Percentiles rank a stretch among this genome's conserved stretches.
phyloP scores from a whole-genome alignment of 208 protist species.

The Lotmaria passim region DNA sequence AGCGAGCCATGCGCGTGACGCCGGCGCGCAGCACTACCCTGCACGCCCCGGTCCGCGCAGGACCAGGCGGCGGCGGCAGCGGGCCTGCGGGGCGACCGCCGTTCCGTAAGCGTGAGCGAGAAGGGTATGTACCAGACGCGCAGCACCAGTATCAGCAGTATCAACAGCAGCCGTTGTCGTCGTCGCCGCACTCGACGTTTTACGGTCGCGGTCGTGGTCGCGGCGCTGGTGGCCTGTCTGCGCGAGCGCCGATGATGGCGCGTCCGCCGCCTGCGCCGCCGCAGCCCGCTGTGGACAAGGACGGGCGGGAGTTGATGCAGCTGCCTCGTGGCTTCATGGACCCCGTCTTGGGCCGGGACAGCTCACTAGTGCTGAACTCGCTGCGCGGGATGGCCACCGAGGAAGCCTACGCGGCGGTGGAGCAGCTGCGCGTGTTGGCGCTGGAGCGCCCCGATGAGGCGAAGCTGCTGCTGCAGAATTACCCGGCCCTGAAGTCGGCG shows the following conservation, averaged over 20 bases:
- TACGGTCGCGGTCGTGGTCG: slow-evolving; percentile 20
- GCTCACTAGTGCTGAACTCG: slow-evolving; percentile 56
- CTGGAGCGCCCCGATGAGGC: slow-evolving; percentile 74
- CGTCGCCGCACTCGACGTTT: neutral
- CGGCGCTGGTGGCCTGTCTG: slow-evolving; percentile 7
- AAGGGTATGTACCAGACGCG: slow-evolving; percentile 12
- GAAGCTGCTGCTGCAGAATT: slow-evolving; percentile 61
- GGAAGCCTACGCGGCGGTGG: slow-evolving; percentile 87
- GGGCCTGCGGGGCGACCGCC: slow-evolving; percentile 26
- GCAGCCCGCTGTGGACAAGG: slow-evolving; percentile 23
- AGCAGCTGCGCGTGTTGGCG: slow-evolving; percentile 87
- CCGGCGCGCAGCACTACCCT: slow-evolving; percentile 32
- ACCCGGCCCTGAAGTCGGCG: slow-evolving; percentile 70
- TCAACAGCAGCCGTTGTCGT: neutral
- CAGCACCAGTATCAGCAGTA: neutral
- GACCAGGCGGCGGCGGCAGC: slow-evolving; percentile 30
- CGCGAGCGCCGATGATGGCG: slow-evolving; percentile 21
- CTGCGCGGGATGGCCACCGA: slow-evolving; percentile 57
- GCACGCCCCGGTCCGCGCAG: slow-evolving; percentile 22
- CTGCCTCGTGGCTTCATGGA: slow-evolving; percentile 67
- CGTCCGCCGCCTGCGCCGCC: slow-evolving; percentile 7
- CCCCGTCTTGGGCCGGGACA: slow-evolving; percentile 67
- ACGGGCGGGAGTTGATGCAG: slow-evolving; percentile 44
- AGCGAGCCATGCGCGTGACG: slow-evolving; percentile 71
- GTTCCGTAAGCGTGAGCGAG: slow-evolving; percentile 39